Evolutionary conservation across 2,329 filamentous ascomycete species (phyloP).

Genomic region (Monilinia laxa): DNA sequence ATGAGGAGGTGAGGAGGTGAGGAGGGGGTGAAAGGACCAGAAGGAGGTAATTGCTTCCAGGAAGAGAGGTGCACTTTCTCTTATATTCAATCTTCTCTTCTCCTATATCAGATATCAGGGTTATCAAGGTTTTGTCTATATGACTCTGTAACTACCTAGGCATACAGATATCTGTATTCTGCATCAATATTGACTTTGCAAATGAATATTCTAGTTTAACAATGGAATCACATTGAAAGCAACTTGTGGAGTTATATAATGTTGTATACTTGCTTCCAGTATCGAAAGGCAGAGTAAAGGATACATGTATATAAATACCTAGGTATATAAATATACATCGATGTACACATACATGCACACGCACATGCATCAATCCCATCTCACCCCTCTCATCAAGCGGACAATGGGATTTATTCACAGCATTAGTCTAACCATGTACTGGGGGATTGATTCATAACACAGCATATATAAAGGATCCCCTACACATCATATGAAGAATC

Average conservation of each 20-base stretch:
- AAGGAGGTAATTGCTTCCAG: background rate
- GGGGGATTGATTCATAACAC: background rate
- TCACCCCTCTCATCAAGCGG: background rate
- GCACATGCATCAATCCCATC: background rate
- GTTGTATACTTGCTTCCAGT: background rate
- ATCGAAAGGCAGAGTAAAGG: too few relatives aligned
- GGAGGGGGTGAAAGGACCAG: background rate
- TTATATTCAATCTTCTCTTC: background rate
- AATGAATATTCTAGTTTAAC: background rate
- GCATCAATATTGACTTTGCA: background rate
- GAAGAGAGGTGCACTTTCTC: conserved; percentile 1
- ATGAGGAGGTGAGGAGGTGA: too few relatives aligned
- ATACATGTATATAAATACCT: background rate
- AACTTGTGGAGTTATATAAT: background rate
- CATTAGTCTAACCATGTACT: background rate
- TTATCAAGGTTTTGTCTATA: background rate
- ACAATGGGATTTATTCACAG: background rate
- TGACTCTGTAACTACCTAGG: background rate
- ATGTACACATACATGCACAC: background rate
- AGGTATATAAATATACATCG: background rate
- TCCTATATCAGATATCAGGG: background rate
- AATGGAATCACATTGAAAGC: background rate
- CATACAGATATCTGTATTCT: background rate
- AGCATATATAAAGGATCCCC: background rate
- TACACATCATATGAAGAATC: background rate